phyloP scores from a whole-genome alignment of 2,329 filamentous ascomycete genomes.

The Escovopsis sp. region DNA sequence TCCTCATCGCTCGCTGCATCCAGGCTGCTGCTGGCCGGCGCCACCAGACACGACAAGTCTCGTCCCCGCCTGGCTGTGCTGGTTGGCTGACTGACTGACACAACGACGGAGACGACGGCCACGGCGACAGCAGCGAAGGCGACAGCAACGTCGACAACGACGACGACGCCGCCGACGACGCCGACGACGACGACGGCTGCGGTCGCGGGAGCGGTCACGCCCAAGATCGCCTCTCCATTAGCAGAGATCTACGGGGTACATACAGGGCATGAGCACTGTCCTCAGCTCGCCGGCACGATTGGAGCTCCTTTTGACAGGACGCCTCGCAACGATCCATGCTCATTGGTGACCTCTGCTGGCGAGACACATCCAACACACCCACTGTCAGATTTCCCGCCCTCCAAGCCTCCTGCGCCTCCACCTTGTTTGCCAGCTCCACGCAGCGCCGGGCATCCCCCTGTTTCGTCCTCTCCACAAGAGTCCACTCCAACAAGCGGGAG shows the following conservation, averaged over 20 bases:
- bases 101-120: background rate
- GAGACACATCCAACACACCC: no score
- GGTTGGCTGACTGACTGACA: background rate
- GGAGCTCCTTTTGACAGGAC: no score
- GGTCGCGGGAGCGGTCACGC: conserved; percentile 6
- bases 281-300: no score
- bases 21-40: conserved; percentile 9
- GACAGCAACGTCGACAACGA: background rate
- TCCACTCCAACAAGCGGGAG: no score
- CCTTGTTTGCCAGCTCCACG: conserved; percentile 1
- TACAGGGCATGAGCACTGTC: no score
- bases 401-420: no score
- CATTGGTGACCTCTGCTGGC: no score
- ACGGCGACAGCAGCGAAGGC: background rate
- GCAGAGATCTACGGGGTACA: no score
- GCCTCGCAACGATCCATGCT: no score
- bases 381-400: no score
- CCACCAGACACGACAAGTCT: background rate
- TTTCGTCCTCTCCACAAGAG: conserved; percentile 1
- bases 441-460: conserved; percentile 7
- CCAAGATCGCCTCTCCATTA: conserved; percentile 2
- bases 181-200: conserved; percentile 2
- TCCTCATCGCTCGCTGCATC: conserved; percentile 9
- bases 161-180: background rate
- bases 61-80: conserved; percentile 1